A percentile compares a stretch with the other conserved stretches of the same genome.
Evolutionary conservation across 192 early-diverging fungal species (phyloP).

Genomic region (Chytriomyces sp.): DNA sequence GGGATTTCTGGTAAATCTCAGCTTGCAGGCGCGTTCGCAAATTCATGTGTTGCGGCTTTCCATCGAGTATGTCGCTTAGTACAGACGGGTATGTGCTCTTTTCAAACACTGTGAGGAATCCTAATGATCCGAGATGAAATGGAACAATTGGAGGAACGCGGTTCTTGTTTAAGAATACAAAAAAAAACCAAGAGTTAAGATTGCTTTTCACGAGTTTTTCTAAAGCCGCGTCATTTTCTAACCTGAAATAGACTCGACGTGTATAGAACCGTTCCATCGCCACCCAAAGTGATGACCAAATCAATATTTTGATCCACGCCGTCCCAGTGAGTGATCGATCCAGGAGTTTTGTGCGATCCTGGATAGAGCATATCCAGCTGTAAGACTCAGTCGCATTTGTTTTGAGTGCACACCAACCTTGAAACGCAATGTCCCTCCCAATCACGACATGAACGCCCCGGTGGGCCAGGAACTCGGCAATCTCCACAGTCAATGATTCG

Average conservation of each 20-base stretch:
- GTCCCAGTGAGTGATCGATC: slow-evolving; percentile 11
- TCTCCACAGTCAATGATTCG: slow-evolving; percentile 8
- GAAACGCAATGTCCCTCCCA: not conserved
- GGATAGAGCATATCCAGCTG: not conserved
- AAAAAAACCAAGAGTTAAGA: not conserved
- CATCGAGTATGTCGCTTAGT: slow-evolving; percentile 59
- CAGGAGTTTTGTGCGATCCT: not conserved
- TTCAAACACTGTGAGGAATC: slow-evolving; percentile 93
- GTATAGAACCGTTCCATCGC: slow-evolving; percentile 94
- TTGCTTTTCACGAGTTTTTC: not conserved
- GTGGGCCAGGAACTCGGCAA: slow-evolving; percentile 6
- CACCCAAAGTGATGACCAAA: slow-evolving; percentile 92
- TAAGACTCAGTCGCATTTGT: not conserved
- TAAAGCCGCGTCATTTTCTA: not conserved
- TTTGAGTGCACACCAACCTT: not conserved
- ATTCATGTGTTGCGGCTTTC: slow-evolving; percentile 59
- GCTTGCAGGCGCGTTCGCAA: slow-evolving; percentile 75
- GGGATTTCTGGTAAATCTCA: slow-evolving; percentile 37
- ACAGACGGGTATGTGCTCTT: slow-evolving; percentile 64
- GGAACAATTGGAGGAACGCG: slow-evolving; percentile 91
- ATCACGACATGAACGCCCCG: not conserved
- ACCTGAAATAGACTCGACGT: slow-evolving; percentile 57
- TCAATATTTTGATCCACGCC: slow-evolving; percentile 58
- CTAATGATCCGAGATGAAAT: slow-evolving; percentile 91
- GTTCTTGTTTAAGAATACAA: slow-evolving; percentile 60